Evolutionary conservation across 257 asterid species (phyloP).

Genomic region (Coffea eugenioides): DNA sequence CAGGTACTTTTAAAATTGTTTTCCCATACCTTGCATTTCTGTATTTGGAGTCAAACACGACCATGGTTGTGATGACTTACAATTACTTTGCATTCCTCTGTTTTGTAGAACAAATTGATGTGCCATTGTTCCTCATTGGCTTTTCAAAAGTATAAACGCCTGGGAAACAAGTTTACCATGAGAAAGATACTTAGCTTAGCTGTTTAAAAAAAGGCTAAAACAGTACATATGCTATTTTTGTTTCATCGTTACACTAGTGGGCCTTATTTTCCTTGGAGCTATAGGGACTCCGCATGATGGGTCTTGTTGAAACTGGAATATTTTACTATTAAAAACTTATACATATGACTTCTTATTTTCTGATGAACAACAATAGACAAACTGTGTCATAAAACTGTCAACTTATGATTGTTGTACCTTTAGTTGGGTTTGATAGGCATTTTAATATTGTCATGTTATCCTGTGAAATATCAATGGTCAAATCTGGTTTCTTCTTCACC

Average conservation of each 20-base stretch:
- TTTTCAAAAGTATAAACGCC: background rate
- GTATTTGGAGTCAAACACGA: background rate
- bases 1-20: conserved; percentile 57
- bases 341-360: background rate
- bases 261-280: background rate
- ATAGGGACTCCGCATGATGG: background rate
- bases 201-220: background rate
- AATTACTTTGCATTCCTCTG: background rate
- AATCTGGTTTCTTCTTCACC: background rate
- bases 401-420: background rate
- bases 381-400: background rate
- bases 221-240: background rate
- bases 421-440: background rate
- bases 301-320: background rate
- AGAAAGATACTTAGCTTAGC: no score
- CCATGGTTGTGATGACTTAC: background rate
- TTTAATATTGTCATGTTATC: background rate
- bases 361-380: background rate
- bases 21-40: background rate
- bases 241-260: background rate
- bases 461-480: background rate
- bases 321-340: no score
- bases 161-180: no score
- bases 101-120: background rate
- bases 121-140: conserved; percentile 1